Evolutionary conservation across 2,329 filamentous ascomycete genomes (phyloP).

Genomic region (Colletotrichum coccodes): DNA sequence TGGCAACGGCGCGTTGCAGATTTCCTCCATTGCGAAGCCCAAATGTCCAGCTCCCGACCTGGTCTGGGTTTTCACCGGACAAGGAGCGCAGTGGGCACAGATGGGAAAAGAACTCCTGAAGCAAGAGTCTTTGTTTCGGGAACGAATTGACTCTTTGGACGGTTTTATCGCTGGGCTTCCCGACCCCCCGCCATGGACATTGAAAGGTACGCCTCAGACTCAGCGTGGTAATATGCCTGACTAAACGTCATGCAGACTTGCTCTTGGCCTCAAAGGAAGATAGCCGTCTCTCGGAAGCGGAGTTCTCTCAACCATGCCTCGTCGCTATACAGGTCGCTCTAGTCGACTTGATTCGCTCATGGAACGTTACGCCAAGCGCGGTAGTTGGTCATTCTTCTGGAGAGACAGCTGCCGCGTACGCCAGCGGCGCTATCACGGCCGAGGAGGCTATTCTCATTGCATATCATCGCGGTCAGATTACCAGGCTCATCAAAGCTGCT

Average conservation of each 20-base stretch:
- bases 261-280: slow-evolving; percentile 12
- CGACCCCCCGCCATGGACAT: not conserved
- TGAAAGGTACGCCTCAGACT: slow-evolving; percentile 27
- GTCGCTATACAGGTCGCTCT: slow-evolving; percentile 61
- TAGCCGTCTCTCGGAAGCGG: slow-evolving; percentile 38
- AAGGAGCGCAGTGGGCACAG: slow-evolving; percentile 34
- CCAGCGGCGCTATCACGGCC: slow-evolving; percentile 40
- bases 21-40: slow-evolving; percentile 33
- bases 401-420: slow-evolving; percentile 53
- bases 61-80: slow-evolving; percentile 33
- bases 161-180: slow-evolving; percentile 3
- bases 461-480: slow-evolving; percentile 47
- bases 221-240: not conserved
- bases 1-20: not conserved
- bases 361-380: slow-evolving; percentile 40
- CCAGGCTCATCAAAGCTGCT: slow-evolving; percentile 15
- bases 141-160: slow-evolving; percentile 31
- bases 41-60: not conserved
- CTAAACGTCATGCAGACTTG: slow-evolving; percentile 40
- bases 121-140: slow-evolving; percentile 17
- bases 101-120: slow-evolving; percentile 33
- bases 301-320: slow-evolving; percentile 55
- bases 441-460: slow-evolving; percentile 45
- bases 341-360: slow-evolving; percentile 46
- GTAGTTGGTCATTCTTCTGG: slow-evolving; percentile 52